Base-by-base conservation (phyloP, 2,329 filamentous ascomycete genomes). In the Penicillium sp. region DNA sequence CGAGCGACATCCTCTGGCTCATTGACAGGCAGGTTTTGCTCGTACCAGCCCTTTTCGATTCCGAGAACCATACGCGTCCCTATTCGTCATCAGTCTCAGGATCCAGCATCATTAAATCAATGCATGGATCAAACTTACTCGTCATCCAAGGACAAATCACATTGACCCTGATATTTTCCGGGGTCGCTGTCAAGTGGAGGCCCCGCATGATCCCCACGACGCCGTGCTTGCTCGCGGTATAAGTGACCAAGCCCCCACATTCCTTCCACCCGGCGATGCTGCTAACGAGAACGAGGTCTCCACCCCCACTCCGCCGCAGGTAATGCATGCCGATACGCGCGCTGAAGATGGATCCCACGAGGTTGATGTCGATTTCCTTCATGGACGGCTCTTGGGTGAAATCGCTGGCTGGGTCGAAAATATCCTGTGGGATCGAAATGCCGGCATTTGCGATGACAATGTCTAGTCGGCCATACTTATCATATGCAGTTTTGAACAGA, bases 381-480 rank as follows among this genome's bases (percentile, higher is more conserved):
- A 69, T 63, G 5, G 57, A 57, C 0, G 67, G 68, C 35, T 65
- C 61, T 20, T 59, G 20, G 20, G 62, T 59, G 15, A 67, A 58
- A 37, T 66, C 62, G 35, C 63, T 63, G 28, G 56, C 47, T 1
- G 63, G 54, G 10, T 62, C 56, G n/a, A 68, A 69, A 1, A 57
- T 56, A 48, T 69, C 64, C 31, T 61, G 59, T 25, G 61, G 61
- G 6, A 62, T 61, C 2, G 48, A 59, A 14, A 68, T 60, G 5
- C 63, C 67, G 3, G 68, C 68, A 51, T 70, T 67, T 14, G 64
- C 69, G 22, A 69, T 63, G 45, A 70, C 69, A 11, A 70, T 64
- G n/a, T 69, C 64, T 3, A 71, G 65, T 11, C 55, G 58, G 17
- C 66, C 64, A n/a, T 69, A 63, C 37, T 39, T 55, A 1, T 61